These are phyloP conservation scores for Bondarzewia mesenterica DNA, from an alignment of 1,284 basidiomycete genomes.

Conservation along the genomic window DNA sequence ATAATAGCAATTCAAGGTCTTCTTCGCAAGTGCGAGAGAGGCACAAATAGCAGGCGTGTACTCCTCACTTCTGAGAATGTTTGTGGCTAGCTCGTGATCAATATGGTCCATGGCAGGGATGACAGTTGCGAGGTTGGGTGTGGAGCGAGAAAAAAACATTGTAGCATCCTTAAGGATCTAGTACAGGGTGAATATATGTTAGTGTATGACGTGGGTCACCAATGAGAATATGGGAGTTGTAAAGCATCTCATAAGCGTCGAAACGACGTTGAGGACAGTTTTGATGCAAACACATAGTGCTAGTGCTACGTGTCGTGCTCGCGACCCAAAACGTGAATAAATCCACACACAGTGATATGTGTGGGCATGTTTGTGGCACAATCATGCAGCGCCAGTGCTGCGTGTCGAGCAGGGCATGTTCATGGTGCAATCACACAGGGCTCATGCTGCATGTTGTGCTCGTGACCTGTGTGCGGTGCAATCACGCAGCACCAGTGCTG, in stretches of 20 bases:
- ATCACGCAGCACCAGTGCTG: no score
- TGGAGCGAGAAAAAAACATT: constrained; percentile 18
- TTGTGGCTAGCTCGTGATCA: constrained; percentile 12
- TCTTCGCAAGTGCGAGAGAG: constrained; percentile 17
- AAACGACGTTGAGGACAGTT: no score
- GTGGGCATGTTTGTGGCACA: no score
- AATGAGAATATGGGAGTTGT: neutral
- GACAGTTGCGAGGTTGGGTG: constrained; percentile 21
- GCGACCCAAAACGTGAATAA: no score
- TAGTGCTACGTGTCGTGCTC: no score
- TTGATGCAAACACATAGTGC: neutral
- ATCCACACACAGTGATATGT: no score
- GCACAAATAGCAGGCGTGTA: constrained; percentile 11
- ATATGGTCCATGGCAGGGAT: constrained; percentile 27
- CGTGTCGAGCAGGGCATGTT: no score
- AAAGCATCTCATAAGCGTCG: no score
- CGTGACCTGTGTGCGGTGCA: no score
- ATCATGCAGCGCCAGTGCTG: no score
- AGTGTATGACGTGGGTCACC: neutral
- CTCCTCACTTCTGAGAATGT: neutral
- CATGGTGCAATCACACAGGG: no score
- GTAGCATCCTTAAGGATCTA: constrained; percentile 19
- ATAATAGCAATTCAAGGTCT: constrained; percentile 22
- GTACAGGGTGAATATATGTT: neutral
- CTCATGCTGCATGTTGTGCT: no score